Evolutionary conservation across 371 early-diverging fungal species (phyloP).

Genomic region (Mortierella sp.): DNA sequence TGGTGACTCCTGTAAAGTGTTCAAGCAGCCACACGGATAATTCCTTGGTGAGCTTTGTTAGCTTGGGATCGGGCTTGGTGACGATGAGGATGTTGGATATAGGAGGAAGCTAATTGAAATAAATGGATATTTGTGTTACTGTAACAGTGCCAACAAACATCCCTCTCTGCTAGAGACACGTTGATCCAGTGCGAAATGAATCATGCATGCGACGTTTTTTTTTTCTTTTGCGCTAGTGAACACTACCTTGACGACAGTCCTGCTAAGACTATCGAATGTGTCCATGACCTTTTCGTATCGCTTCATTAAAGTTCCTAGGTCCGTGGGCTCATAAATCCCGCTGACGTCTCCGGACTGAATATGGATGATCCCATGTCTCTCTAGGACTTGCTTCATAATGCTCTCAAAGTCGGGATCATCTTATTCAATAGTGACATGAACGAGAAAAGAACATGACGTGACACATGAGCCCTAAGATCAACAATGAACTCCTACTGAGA

Average conservation of each 20-base stretch:
- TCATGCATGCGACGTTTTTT: background rate
- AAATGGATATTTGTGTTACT: too few relatives aligned
- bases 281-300: constrained; percentile 54
- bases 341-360: constrained; percentile 34
- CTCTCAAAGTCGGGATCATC: constrained; percentile 32
- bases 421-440: too few relatives aligned
- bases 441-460: too few relatives aligned
- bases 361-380: constrained; percentile 20
- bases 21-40: constrained; percentile 81
- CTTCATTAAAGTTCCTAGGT: constrained; percentile 29
- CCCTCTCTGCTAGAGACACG: too few relatives aligned
- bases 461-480: too few relatives aligned
- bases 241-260: constrained; percentile 38
- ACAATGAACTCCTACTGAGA: too few relatives aligned
- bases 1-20: constrained; percentile 39
- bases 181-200: too few relatives aligned
- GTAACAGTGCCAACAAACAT: too few relatives aligned
- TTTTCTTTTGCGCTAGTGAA: background rate
- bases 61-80: constrained; percentile 86
- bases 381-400: constrained; percentile 11
- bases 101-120: constrained; percentile 26
- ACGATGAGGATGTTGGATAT: constrained; percentile 74
- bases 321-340: constrained; percentile 28
- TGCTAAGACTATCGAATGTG: constrained; percentile 27
- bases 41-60: constrained; percentile 84